Conservation (phyloP, 164 flowering plant genomes). For the Akebia trifoliata region DNA sequence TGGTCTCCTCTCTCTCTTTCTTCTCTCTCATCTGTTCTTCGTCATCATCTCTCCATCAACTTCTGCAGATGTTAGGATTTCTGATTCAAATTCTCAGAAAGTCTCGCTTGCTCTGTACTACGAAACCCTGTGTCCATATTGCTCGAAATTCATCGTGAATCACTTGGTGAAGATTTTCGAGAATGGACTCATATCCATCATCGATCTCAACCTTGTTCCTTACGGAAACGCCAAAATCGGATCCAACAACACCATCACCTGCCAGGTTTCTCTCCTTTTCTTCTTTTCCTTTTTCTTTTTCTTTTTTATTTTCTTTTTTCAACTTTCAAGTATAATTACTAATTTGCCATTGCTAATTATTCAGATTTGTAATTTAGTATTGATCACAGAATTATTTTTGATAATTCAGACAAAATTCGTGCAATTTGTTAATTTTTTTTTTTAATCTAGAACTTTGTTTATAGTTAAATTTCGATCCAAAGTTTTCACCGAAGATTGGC, state of each 20-base stretch:
- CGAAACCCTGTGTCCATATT: conserved; percentile 66
- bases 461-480: too few species aligned
- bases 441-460: too few species aligned
- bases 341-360: too few species aligned
- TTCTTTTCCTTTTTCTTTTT: not conserved
- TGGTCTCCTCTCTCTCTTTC: conserved; percentile 1
- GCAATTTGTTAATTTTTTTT: too few species aligned
- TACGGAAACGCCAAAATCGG: conserved; percentile 65
- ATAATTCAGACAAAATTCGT: too few species aligned
- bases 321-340: too few species aligned
- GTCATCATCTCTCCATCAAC: conserved; percentile 2
- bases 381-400: too few species aligned
- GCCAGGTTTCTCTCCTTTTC: conserved; percentile 45
- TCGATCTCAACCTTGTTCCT: conserved; percentile 69
- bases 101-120: conserved; percentile 37
- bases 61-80: conserved; percentile 3
- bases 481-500: too few species aligned
- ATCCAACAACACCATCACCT: conserved; percentile 32
- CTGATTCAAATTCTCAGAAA: conserved; percentile 1
- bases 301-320: not conserved
- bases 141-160: conserved; percentile 65
- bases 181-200: conserved; percentile 45
- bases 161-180: conserved; percentile 44
- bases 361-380: too few species aligned
- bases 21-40: conserved; percentile 1